Conservation (phyloP, 352 stramenopile species). For the Globisporangium paroecandrum region DNA sequence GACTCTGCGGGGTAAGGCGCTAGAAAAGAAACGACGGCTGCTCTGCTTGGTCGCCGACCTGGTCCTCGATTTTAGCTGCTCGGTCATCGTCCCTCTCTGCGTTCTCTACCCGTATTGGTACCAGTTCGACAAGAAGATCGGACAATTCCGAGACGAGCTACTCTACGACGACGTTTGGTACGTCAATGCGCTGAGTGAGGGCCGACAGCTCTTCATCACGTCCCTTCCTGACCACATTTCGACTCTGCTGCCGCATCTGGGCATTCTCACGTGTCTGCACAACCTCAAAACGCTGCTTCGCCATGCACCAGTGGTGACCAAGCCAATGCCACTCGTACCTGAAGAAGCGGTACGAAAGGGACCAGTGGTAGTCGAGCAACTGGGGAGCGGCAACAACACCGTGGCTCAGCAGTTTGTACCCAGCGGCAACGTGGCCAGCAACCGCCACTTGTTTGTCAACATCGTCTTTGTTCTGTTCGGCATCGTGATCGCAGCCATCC, state of each 20-base stretch:
- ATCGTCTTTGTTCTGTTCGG: background rate
- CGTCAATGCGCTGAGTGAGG: constrained; percentile 1
- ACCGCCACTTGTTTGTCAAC: background rate
- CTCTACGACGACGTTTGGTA: constrained; percentile 13
- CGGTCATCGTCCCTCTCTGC: constrained; percentile 19
- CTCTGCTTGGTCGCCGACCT: constrained; percentile 17
- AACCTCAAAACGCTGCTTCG: background rate
- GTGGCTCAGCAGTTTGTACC: background rate
- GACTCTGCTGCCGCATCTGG: constrained; percentile 19
- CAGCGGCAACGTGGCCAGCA: background rate
- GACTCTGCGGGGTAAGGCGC: background rate
- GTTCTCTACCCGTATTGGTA: constrained; percentile 18
- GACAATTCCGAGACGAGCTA: background rate
- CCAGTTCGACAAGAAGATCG: background rate
- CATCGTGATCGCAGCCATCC: background rate
- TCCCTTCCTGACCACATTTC: constrained; percentile 50
- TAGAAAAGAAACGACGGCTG: constrained; percentile 2
- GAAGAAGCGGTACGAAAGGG: background rate
- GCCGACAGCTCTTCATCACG: constrained; percentile 23
- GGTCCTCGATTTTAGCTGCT: constrained; percentile 19
- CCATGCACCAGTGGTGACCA: background rate
- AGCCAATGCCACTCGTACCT: background rate
- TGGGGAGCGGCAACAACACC: too few species aligned
- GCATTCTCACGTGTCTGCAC: constrained; percentile 1
- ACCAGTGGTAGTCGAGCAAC: background rate